Percentiles rank a stretch among this genome's conserved stretches.
phyloP scores from a whole-genome alignment of 2,329 filamentous ascomycete species.

The Verticillium tricorpus region DNA sequence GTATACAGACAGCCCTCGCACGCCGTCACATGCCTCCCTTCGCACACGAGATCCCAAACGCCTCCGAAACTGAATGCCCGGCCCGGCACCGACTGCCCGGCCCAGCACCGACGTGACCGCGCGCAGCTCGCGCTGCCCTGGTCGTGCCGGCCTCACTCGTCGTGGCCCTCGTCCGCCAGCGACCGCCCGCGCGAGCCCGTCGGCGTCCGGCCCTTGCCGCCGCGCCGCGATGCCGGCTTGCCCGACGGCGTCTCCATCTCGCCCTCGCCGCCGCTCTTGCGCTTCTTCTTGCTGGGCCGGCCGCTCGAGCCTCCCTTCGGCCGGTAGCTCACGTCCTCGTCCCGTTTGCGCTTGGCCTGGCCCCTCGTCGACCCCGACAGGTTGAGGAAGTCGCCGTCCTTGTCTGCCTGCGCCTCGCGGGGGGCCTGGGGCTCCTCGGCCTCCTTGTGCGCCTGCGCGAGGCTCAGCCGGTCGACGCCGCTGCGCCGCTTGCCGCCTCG shows the following conservation, averaged over 20 bases:
- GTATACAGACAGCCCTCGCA: neutral
- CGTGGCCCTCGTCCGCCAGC: neutral
- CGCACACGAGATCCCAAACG: neutral
- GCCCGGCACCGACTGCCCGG: neutral
- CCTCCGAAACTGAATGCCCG: neutral
- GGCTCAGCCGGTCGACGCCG: slow-evolving; percentile 20
- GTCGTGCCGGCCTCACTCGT: neutral
- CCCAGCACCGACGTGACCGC: neutral
- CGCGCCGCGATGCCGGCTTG: neutral
- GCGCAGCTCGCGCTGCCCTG: neutral
- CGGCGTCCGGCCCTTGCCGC: neutral
- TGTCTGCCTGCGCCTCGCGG: slow-evolving; percentile 33
- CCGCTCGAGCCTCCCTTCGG: slow-evolving; percentile 49
- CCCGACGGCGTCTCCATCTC: neutral
- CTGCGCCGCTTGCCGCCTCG: slow-evolving; percentile 34
- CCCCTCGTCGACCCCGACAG: slow-evolving; percentile 25
- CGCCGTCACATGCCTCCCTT: neutral
- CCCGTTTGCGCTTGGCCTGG: slow-evolving; percentile 47
- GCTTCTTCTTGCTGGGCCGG: slow-evolving; percentile 53
- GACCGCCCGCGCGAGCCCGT: neutral
- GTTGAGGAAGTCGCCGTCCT: slow-evolving; percentile 24
- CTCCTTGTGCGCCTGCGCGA: slow-evolving; percentile 1
- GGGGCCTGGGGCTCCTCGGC: neutral
- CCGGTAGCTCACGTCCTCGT: slow-evolving; percentile 56
- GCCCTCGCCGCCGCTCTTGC: slow-evolving; percentile 46